A percentile compares a stretch with the other conserved stretches of the same genome.
phyloP scores from a whole-genome alignment of 805 yeast species.

The Cephaloascus fragrans region DNA sequence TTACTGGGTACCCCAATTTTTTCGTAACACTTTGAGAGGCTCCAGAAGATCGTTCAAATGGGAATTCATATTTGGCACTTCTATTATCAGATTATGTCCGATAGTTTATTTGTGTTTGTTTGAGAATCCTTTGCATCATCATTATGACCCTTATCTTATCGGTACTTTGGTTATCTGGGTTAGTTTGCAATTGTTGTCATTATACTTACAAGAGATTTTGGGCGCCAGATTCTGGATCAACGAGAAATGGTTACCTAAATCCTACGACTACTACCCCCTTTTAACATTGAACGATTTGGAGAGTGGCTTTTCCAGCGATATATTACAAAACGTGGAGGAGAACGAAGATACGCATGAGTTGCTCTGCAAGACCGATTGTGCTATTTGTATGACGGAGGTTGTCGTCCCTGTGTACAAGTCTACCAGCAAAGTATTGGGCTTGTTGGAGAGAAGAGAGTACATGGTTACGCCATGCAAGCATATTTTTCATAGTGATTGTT shows the following conservation, averaged over 20 bases:
- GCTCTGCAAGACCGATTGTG: constrained; percentile 59
- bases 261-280: constrained; percentile 76
- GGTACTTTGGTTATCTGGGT: constrained; percentile 44
- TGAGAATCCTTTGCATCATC: constrained; percentile 65
- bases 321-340: constrained; percentile 23
- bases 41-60: constrained; percentile 58
- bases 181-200: constrained; percentile 42
- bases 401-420: constrained; percentile 36
- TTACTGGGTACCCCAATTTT: constrained; percentile 84
- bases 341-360: constrained; percentile 14
- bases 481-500: constrained; percentile 80
- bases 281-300: constrained; percentile 53
- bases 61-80: constrained; percentile 67
- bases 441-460: constrained; percentile 31
- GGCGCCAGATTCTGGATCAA: constrained; percentile 5
- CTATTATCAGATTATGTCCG: constrained; percentile 55
- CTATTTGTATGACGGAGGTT: constrained; percentile 83
- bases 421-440: constrained; percentile 1
- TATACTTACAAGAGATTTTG: constrained; percentile 47
- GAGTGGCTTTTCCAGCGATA: constrained; percentile 47
- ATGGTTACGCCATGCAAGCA: constrained; percentile 92
- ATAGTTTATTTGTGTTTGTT: constrained; percentile 48
- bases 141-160: constrained; percentile 44
- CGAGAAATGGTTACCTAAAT: constrained; percentile 15
- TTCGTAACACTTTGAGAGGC: constrained; percentile 65